A percentile compares a stretch with the other conserved stretches of the same genome.
Conservation (phyloP, 768 basidiomycete species). For the Rossbeevera mucosa region DNA sequence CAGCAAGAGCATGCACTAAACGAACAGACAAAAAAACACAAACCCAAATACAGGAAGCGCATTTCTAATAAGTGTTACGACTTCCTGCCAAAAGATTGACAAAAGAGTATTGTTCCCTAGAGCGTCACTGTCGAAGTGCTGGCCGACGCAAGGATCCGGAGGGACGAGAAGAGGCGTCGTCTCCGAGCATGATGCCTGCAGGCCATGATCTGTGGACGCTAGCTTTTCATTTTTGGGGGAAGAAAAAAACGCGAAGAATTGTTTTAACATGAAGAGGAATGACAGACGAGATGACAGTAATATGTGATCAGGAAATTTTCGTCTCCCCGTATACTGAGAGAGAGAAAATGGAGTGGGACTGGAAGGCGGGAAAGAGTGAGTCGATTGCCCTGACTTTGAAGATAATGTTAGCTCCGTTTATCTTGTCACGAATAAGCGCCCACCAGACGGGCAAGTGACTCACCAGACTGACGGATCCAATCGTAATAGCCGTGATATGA, state of each 20-base stretch:
- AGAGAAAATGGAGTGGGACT: neutral
- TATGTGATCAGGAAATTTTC: slow-evolving; percentile 1
- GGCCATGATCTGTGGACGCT: neutral
- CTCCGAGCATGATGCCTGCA: slow-evolving; percentile 32
- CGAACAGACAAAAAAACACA: slow-evolving; percentile 20
- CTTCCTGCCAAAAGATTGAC: slow-evolving; percentile 4
- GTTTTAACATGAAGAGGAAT: slow-evolving; percentile 1
- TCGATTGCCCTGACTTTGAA: neutral
- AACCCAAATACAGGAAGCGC: slow-evolving; percentile 74
- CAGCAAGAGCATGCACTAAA: neutral
- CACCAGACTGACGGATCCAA: neutral
- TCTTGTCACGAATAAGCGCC: neutral
- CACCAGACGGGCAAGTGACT: neutral
- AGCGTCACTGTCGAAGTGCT: slow-evolving; percentile 29
- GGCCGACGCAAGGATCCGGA: slow-evolving; percentile 46
- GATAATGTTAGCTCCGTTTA: neutral
- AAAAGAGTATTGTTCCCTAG: slow-evolving; percentile 20
- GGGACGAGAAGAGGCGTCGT: slow-evolving; percentile 55
- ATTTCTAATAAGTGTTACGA: slow-evolving; percentile 52
- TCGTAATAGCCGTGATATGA: neutral
- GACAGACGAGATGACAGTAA: neutral
- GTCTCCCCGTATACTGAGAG: slow-evolving; percentile 37
- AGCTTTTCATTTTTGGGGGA: neutral
- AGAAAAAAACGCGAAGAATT: slow-evolving; percentile 3
- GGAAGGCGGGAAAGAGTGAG: neutral